phyloP scores from a whole-genome alignment of 345 rosid species.

The Xanthoceras sorbifolium region DNA sequence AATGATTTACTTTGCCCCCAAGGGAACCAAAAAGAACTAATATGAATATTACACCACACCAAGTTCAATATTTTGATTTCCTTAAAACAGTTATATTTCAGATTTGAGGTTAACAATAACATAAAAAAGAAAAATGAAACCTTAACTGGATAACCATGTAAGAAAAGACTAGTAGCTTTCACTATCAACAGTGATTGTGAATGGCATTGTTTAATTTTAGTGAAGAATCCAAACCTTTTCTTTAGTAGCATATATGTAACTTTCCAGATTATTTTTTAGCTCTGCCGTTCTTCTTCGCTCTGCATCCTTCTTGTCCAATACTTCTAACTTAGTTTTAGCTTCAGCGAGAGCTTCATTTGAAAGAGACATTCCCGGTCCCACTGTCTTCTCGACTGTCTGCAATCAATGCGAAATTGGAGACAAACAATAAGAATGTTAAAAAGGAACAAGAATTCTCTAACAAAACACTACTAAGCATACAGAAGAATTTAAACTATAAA shows the following conservation, averaged over 20 bases:
- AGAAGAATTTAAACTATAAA: not conserved
- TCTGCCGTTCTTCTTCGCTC: constrained; percentile 96
- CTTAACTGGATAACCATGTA: not conserved
- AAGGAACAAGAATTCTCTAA: not conserved
- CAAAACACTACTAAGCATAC: not conserved
- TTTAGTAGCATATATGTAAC: constrained; percentile 91
- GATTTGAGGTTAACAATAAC: not conserved
- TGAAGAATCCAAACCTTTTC: constrained; percentile 58
- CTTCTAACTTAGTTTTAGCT: constrained; percentile 75
- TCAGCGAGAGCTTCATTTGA: constrained; percentile 65
- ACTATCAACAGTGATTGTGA: not conserved
- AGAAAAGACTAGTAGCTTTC: not conserved
- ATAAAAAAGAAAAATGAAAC: not conserved
- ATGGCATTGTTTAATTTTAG: not conserved
- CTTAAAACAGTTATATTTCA: not conserved
- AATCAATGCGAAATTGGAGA: constrained; percentile 12
- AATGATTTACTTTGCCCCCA: not conserved
- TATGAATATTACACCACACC: not conserved
- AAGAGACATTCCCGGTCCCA: constrained; percentile 77
- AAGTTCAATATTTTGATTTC: not conserved
- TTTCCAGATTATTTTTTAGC: constrained; percentile 89
- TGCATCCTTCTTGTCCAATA: constrained; percentile 78
- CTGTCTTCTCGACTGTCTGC: constrained; percentile 76
- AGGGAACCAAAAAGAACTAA: not conserved
- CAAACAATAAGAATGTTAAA: not conserved